Conservation (phyloP, 164 flowering plant species). For the Vitis cinerea region DNA sequence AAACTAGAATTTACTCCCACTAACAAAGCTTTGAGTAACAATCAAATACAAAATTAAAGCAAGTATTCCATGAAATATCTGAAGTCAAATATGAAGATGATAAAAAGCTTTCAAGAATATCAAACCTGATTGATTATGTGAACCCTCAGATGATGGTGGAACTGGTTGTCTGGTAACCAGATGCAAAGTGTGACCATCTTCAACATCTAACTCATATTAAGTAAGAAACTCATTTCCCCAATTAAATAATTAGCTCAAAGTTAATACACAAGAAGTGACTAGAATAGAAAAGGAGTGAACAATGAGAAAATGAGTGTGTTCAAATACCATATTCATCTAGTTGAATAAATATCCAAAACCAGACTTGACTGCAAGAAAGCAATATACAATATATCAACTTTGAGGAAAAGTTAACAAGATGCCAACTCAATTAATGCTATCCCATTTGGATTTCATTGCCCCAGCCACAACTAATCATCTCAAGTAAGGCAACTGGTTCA, state of each 20-base stretch:
- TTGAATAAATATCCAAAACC: not conserved
- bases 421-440: not conserved
- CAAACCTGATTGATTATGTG: conserved; percentile 55
- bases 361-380: not conserved
- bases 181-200: conserved; percentile 98
- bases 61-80: not conserved
- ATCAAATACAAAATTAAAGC: not conserved
- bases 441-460: not conserved
- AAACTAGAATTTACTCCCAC: not conserved
- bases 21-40: not conserved
- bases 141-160: conserved; percentile 45
- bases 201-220: conserved; percentile 66
- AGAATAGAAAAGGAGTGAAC: not conserved
- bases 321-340: not conserved
- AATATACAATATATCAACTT: not conserved
- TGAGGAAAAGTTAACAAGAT: not conserved
- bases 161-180: conserved; percentile 85
- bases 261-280: not conserved
- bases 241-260: not conserved
- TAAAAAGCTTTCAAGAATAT: not conserved
- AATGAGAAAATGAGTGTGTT: not conserved
- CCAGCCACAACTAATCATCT: not conserved
- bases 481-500: not conserved
- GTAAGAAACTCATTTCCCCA: conserved; percentile 26
- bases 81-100: not conserved